Conservation (phyloP, 805 yeast genomes). For the Suhomyces prunicola region DNA sequence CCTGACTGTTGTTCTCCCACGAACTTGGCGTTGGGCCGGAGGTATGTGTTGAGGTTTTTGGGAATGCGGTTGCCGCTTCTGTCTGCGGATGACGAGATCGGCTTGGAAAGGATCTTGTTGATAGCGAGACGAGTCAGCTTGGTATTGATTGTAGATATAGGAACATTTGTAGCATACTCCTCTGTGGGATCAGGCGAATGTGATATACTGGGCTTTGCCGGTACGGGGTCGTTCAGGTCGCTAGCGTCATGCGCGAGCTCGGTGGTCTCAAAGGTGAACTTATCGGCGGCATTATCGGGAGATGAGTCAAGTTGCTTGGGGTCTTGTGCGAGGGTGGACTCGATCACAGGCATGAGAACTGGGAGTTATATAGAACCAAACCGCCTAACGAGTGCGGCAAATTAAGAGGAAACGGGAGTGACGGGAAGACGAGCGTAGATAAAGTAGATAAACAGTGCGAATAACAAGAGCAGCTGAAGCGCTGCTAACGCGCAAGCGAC, state of each 20-base stretch:
- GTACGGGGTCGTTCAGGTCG: not conserved
- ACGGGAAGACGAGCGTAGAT: not conserved
- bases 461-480: not conserved
- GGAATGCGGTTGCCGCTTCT: not conserved
- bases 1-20: conserved; percentile 73
- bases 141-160: not conserved
- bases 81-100: not conserved
- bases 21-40: conserved; percentile 61
- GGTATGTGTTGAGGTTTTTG: conserved; percentile 30
- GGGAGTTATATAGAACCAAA: not conserved
- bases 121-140: not conserved
- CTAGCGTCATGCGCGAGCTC: not conserved
- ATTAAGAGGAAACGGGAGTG: not conserved
- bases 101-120: not conserved
- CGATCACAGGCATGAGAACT: conserved; percentile 8
- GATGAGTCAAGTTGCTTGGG: conserved; percentile 2
- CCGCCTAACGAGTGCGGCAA: not conserved
- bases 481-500: not conserved
- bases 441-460: not conserved
- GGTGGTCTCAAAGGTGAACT: not conserved
- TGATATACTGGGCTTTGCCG: not conserved
- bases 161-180: not conserved
- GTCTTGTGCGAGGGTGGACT: conserved; percentile 1
- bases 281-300: not conserved
- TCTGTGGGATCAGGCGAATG: not conserved